Evolutionary conservation across 352 stramenopile species (phyloP), one percentile per base, ranked within the genome.

Genomic region (Pseudoperonospora humuli): DNA sequence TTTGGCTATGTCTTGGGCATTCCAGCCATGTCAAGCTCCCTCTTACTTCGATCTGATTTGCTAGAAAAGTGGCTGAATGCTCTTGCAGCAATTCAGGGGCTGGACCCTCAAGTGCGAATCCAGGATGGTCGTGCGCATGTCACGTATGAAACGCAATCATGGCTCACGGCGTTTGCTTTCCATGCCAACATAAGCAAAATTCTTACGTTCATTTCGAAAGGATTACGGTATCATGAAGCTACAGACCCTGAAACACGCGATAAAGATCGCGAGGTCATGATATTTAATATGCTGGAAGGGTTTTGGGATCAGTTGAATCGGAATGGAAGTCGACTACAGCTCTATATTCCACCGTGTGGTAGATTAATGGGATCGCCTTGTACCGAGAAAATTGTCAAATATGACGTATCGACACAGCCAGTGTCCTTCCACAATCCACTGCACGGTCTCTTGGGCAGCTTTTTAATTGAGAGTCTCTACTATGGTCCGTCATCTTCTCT

Each of bases 1-100:
- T 87, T 98, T 34, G 86, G 95, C 26, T 98, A 97, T 57, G 88
- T 97, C n/a, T 82, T 97, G 49, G 89, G 97, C 35, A 97, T 96
- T 31, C 79, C 88, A 19, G 57, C 66, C 0, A 83, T 90, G 58
- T 70, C 67, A 10, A 84, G 64, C 25, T 59, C 79, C 5, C 41
- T 87, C 3, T 59, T 86, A 24, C 41, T 86, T 8, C 54, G 62
- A 7, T 60, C 60, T 1, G 61, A 84, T 26, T 45, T 84, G n/a
- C 29, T 90, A 32, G 54, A 61, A 9, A 86, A 86, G 42, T 93
- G 75, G 75, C 66, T 93, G 32, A 50, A 69, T 32, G 64, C 79
- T 3, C 56, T 95, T 23, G 60, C 67, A 21, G 60, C 82, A 39
- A 75, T 95, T 45, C 82, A 95, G 43, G 79, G 79, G 1, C 61